Conservation (phyloP, 805 yeast genomes). For the Scheffersomyces ergatensis region DNA sequence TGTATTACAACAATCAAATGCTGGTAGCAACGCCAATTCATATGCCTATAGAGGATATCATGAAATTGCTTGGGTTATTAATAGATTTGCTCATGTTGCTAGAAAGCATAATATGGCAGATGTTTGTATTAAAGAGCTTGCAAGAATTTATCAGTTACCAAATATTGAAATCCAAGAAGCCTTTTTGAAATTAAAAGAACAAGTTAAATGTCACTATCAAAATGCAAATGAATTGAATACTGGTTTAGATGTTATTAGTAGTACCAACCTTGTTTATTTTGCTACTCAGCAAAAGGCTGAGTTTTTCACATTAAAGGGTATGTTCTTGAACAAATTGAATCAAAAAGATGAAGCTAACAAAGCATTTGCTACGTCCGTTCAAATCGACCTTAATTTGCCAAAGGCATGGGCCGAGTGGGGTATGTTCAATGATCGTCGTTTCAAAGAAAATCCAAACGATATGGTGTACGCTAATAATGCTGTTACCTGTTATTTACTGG, state of each 20-base stretch:
- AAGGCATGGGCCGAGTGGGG: slow-evolving; percentile 99
- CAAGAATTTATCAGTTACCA: slow-evolving; percentile 92
- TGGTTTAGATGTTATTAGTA: slow-evolving; percentile 94
- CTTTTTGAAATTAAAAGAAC: slow-evolving; percentile 90
- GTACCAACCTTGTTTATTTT: slow-evolving; percentile 92
- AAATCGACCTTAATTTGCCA: slow-evolving; percentile 87
- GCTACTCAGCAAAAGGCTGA: slow-evolving; percentile 98
- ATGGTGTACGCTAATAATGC: slow-evolving; percentile 89
- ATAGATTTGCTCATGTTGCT: slow-evolving; percentile 97
- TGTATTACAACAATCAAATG: slow-evolving; percentile 64
- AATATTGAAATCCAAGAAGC: slow-evolving; percentile 99
- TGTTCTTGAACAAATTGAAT: slow-evolving; percentile 89
- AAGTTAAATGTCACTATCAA: slow-evolving; percentile 96
- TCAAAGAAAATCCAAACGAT: slow-evolving; percentile 79
- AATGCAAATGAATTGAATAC: slow-evolving; percentile 88
- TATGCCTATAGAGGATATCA: slow-evolving; percentile 97
- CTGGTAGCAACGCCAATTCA: slow-evolving; percentile 75
- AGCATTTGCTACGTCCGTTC: slow-evolving; percentile 97
- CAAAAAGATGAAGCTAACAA: slow-evolving; percentile 95
- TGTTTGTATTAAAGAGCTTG: slow-evolving; percentile 88
- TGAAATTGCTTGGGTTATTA: slow-evolving; percentile 98
- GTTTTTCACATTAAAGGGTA: slow-evolving; percentile 95
- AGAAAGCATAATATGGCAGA: slow-evolving; percentile 96
- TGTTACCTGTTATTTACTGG: slow-evolving; percentile 92
- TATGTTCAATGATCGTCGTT: slow-evolving; percentile 82